These are phyloP conservation scores for Neurospora cerealis DNA, from an alignment of 495 filamentous ascomycete genomes.

Conservation along the genomic window DNA sequence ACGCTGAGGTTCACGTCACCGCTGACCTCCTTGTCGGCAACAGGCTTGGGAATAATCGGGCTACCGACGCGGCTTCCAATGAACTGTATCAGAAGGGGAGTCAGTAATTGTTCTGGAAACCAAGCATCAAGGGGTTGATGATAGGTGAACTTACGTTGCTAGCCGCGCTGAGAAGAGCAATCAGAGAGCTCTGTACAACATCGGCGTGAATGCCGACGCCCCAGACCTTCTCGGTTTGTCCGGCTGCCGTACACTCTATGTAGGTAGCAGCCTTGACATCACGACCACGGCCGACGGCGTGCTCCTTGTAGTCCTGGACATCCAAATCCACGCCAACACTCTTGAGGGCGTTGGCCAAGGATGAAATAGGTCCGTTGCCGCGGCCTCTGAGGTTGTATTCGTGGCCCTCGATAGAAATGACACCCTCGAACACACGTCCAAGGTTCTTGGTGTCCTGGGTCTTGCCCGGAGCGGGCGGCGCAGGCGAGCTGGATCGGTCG, in stretches of 20 bases:
- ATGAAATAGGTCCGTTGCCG: slow-evolving; percentile 86
- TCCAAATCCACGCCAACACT: slow-evolving; percentile 82
- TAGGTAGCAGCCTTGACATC: slow-evolving; percentile 88
- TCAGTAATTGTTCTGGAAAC: slow-evolving; percentile 5
- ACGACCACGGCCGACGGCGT: slow-evolving; percentile 71
- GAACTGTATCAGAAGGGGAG: slow-evolving; percentile 36
- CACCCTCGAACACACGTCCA: slow-evolving; percentile 75
- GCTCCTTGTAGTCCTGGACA: slow-evolving; percentile 92
- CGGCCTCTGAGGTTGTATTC: slow-evolving; percentile 71
- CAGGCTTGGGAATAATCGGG: slow-evolving; percentile 40
- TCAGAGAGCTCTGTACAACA: slow-evolving; percentile 84
- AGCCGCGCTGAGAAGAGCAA: slow-evolving; percentile 80
- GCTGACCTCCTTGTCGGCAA: slow-evolving; percentile 21
- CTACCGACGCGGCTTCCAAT: slow-evolving; percentile 44
- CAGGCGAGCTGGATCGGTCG: slow-evolving; percentile 71
- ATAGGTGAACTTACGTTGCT: slow-evolving; percentile 58
- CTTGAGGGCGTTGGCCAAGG: slow-evolving; percentile 71
- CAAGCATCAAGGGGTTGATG: not conserved
- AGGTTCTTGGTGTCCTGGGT: slow-evolving; percentile 66
- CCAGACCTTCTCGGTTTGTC: slow-evolving; percentile 68
- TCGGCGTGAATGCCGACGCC: slow-evolving; percentile 94
- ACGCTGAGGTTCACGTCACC: slow-evolving; percentile 28
- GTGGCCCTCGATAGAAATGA: slow-evolving; percentile 70
- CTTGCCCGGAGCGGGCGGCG: slow-evolving; percentile 56
- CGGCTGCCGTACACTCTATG: slow-evolving; percentile 77